A percentile compares a stretch with the other conserved stretches of the same genome.
phyloP scores from a whole-genome alignment of 2,329 filamentous ascomycete species.

The Colletotrichum truncatum region DNA sequence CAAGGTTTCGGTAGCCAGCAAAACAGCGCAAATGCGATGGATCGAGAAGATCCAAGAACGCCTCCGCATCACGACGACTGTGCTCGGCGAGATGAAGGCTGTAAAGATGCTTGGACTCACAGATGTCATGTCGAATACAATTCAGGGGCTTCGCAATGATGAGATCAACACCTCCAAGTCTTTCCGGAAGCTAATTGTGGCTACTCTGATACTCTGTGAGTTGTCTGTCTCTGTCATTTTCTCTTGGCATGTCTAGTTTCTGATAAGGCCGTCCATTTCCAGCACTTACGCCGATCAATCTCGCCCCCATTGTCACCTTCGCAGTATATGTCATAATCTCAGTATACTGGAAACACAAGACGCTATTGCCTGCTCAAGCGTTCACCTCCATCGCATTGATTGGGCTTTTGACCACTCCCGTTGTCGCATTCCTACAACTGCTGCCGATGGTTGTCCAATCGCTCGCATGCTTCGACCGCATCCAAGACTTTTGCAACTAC shows the following conservation, averaged over 20 bases:
- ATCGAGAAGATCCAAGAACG: slow-evolving; percentile 53
- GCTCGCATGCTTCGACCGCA: slow-evolving; percentile 33
- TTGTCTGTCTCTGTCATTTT: neutral
- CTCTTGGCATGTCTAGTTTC: too few species aligned
- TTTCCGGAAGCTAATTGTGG: slow-evolving; percentile 37
- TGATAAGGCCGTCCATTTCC: too few species aligned
- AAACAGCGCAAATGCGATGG: slow-evolving; percentile 44
- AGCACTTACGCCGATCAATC: slow-evolving; percentile 32
- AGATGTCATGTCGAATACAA: slow-evolving; percentile 33
- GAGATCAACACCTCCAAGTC: slow-evolving; percentile 40
- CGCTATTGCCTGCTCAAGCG: slow-evolving; percentile 33
- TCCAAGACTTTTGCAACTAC: slow-evolving; percentile 34
- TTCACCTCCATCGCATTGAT: slow-evolving; percentile 35
- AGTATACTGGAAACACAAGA: slow-evolving; percentile 33
- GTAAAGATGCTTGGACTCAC: slow-evolving; percentile 53
- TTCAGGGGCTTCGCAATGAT: slow-evolving; percentile 37
- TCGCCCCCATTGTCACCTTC: slow-evolving; percentile 38
- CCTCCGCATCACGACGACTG: slow-evolving; percentile 48
- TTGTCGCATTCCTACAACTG: slow-evolving; percentile 34
- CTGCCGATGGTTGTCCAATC: slow-evolving; percentile 33
- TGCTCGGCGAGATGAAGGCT: slow-evolving; percentile 54
- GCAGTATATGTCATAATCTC: slow-evolving; percentile 37
- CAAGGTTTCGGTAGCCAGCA: slow-evolving; percentile 28
- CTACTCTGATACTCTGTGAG: slow-evolving; percentile 34
- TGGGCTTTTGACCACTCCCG: slow-evolving; percentile 31